Evolutionary conservation across 2,329 filamentous ascomycete species (phyloP).

Genomic region (Blumeria hordei): DNA sequence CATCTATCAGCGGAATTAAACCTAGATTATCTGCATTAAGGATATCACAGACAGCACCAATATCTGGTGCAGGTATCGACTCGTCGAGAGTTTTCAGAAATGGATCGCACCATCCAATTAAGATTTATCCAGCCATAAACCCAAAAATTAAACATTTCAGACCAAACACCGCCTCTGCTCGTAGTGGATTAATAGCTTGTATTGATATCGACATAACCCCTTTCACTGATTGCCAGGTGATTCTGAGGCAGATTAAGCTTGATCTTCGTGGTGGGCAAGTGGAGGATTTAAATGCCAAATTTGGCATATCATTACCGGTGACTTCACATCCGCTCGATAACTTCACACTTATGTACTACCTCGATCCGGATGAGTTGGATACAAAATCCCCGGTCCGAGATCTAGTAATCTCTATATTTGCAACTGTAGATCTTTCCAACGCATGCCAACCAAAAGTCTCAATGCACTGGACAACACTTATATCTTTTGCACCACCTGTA

Average conservation of each 20-base stretch:
- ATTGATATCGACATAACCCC: conserved; percentile 53
- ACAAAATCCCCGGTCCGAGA: conserved; percentile 23
- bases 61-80: conserved; percentile 33
- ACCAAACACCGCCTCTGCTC: conserved; percentile 29
- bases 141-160: conserved; percentile 49
- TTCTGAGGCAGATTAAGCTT: conserved; percentile 33
- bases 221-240: conserved; percentile 41
- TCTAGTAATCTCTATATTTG: conserved; percentile 35
- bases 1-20: conserved; percentile 29
- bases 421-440: conserved; percentile 30
- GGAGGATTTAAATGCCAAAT: conserved; percentile 27
- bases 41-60: conserved; percentile 49
- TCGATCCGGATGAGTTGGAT: conserved; percentile 22
- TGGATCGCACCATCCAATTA: conserved; percentile 35
- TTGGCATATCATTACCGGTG: conserved; percentile 29
- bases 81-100: conserved; percentile 38
- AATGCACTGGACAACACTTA: conserved; percentile 42
- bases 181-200: conserved; percentile 39
- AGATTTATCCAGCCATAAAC: conserved; percentile 44
- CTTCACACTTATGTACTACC: conserved; percentile 48
- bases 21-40: conserved; percentile 49
- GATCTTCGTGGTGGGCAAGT: conserved; percentile 31
- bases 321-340: conserved; percentile 49
- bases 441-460: conserved; percentile 33
- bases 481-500: conserved; percentile 44